phyloP scores from a whole-genome alignment of 805 yeast species.

The Debaryomyces hansenii region DNA sequence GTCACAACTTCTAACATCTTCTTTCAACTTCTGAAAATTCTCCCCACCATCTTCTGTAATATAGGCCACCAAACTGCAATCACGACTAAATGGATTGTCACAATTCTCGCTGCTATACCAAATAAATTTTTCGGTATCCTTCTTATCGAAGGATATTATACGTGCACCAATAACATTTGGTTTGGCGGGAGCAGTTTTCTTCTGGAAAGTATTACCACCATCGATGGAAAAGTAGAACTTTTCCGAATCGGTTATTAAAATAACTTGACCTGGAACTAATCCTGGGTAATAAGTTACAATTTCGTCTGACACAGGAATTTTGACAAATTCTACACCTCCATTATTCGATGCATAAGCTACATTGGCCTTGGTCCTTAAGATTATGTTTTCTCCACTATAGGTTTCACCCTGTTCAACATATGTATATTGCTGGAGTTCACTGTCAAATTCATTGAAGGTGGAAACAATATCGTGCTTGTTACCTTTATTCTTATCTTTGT shows the following conservation, averaged over 20 bases:
- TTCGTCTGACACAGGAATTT: conserved; percentile 30
- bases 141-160: conserved; percentile 63
- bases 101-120: conserved; percentile 69
- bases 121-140: conserved; percentile 57
- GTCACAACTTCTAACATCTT: conserved; percentile 60
- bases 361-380: conserved; percentile 55
- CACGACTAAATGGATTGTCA: conserved; percentile 34
- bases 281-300: conserved; percentile 48
- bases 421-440: conserved; percentile 52
- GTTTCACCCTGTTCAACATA: conserved; percentile 56
- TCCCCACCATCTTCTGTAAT: conserved; percentile 69
- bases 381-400: conserved; percentile 41
- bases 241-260: conserved; percentile 50
- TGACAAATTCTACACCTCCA: conserved; percentile 46
- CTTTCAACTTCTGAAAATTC: conserved; percentile 54
- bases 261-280: conserved; percentile 54
- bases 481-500: conserved; percentile 10
- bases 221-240: conserved; percentile 61
- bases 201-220: conserved; percentile 60
- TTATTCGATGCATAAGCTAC: conserved; percentile 59
- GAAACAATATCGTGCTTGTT: conserved; percentile 31
- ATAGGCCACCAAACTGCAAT: conserved; percentile 61
- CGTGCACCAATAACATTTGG: conserved; percentile 35
- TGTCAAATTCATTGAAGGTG: conserved; percentile 47
- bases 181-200: conserved; percentile 50